Base-by-base conservation (phyloP, 192 early-diverging fungal species). In the Irineochytrium annulatum region DNA sequence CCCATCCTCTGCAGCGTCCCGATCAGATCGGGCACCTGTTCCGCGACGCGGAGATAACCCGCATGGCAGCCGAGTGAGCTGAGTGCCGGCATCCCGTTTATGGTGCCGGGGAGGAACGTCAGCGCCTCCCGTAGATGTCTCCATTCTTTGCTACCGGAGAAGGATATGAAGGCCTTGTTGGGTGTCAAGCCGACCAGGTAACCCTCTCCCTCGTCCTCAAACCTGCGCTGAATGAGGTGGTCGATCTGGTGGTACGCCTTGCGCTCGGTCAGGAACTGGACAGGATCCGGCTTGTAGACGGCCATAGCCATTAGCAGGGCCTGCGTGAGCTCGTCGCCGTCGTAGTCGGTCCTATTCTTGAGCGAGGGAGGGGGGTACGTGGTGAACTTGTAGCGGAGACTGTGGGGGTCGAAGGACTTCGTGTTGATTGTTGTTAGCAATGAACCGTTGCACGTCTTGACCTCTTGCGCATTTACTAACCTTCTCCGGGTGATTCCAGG, bases 71-170 rank as follows among this genome's bases (percentile, higher is more conserved):
- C 65, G 8, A 67, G 58, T 24, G 52, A 49, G 19, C 41, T 48
- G 33, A 67, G 65, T 1, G 65, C 60, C 19, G 65, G 65, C 14
- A 60, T 45, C 16, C 65, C 65, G 58, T 67, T 67, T 14, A 67
- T 55, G 34, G 65, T 67, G 1, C 46, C 65, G 27, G 65, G 65
- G 6, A 67, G 28, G 58, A 60, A 67, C 5, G 44, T 48, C 24
- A 67, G 65, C 0, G 65, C 65, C 34, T 67, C 57, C n/a, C 55
- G 52, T 20, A 67, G 41, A 52, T 67, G 65, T 24, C 39, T 67
- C 65, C 65, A 67, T 20, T 67, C 65, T 54, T 67, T 67, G 16
- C 57, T 67, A 5, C 65, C 65, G 1, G 57, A 48, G 35, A 67
- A 67, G 11, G 65, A 45, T 11, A 67, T 57, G 24, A 43, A 60